phyloP scores from a whole-genome alignment of 306 rosid genomes.

The Hippophae rhamnoides region DNA sequence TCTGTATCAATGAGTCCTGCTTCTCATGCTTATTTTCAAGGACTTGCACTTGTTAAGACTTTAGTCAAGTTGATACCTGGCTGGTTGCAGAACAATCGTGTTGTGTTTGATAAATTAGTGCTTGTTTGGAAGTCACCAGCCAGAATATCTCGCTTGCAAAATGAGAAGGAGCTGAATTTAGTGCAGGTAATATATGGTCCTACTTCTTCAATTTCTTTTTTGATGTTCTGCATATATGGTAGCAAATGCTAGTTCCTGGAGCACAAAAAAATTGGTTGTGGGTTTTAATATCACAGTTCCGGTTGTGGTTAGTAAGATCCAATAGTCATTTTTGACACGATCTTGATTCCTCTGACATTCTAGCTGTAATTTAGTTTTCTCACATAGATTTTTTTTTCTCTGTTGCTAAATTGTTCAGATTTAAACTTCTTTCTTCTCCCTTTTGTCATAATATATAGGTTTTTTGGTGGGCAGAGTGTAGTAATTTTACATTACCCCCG shows the following conservation, averaged over 20 bases:
- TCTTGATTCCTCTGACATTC: no score
- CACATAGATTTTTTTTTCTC: not conserved
- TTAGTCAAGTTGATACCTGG: conserved; percentile 85
- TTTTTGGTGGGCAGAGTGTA: not conserved
- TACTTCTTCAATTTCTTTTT: not conserved
- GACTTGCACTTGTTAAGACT: conserved; percentile 79
- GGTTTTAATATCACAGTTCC: no score
- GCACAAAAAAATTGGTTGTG: no score
- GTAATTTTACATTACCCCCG: not conserved
- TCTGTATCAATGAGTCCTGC: conserved; percentile 40
- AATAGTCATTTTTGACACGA: no score
- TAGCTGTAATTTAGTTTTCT: no score
- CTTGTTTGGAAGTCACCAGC: conserved; percentile 92
- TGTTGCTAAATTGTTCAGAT: not conserved
- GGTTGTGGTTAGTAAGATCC: no score
- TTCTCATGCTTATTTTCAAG: conserved; percentile 86
- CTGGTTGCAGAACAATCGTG: conserved; percentile 83
- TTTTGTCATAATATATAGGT: not conserved
- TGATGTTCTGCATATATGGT: not conserved
- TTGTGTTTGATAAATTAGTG: conserved; percentile 78
- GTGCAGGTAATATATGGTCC: conserved; percentile 61
- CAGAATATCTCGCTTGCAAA: conserved; percentile 75
- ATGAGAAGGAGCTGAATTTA: conserved; percentile 83
- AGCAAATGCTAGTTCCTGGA: no score
- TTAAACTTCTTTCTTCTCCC: not conserved